phyloP scores from a whole-genome alignment of 768 basidiomycete genomes.

The Serpula lacrymans region DNA sequence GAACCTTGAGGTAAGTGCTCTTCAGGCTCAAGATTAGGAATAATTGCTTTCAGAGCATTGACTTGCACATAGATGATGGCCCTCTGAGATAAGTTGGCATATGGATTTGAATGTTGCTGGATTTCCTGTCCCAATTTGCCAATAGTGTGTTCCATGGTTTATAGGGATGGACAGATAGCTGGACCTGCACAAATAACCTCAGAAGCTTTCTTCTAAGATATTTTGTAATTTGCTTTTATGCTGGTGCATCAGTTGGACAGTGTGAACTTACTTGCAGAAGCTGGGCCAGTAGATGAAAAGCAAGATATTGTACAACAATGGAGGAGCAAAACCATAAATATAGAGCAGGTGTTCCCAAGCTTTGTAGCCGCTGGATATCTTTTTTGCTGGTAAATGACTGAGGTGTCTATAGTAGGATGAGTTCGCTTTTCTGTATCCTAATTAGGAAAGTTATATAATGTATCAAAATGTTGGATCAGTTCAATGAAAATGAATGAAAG shows the following conservation, averaged over 20 bases:
- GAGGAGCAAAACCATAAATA: conserved; percentile 15
- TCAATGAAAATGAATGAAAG: too few species aligned
- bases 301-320: conserved; percentile 13
- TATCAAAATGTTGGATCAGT: too few species aligned
- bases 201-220: conserved; percentile 4
- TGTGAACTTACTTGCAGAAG: conserved; percentile 18
- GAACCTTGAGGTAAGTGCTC: conserved; percentile 6
- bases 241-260: conserved; percentile 14
- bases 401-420: too few species aligned
- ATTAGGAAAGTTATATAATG: too few species aligned
- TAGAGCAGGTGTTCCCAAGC: too few species aligned
- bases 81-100: conserved; percentile 22
- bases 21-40: conserved; percentile 9
- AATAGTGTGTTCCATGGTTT: conserved; percentile 26
- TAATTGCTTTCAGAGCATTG: conserved; percentile 13
- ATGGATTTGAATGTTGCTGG: conserved; percentile 18
- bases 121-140: conserved; percentile 27
- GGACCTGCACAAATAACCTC: conserved; percentile 22
- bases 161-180: conserved; percentile 21
- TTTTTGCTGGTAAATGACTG: too few species aligned
- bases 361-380: too few species aligned
- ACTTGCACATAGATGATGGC: conserved; percentile 16
- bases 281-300: conserved; percentile 13
- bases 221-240: conserved; percentile 6
- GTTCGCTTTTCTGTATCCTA: too few species aligned